Evolutionary conservation across 306 rosid genomes (phyloP).

Genomic region (Inga leiocalycina): DNA sequence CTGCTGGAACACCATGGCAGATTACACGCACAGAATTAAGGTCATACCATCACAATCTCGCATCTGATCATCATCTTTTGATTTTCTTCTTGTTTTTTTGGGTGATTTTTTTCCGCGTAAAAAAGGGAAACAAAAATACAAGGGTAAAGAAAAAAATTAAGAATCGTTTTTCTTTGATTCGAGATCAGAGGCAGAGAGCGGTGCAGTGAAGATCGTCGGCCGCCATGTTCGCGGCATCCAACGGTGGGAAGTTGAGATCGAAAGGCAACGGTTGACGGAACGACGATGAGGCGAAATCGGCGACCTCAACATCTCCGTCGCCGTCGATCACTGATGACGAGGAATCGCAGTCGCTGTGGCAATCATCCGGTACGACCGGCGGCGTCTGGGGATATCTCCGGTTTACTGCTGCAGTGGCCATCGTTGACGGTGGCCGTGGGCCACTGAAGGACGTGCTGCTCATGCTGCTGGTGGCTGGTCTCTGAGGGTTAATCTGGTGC

Average conservation of each 20-base stretch:
- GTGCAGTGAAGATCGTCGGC: constrained; percentile 66
- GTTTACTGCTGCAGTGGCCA: neutral
- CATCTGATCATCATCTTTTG: constrained; percentile 45
- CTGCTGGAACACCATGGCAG: constrained; percentile 25
- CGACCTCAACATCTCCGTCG: constrained; percentile 35
- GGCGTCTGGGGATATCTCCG: constrained; percentile 61
- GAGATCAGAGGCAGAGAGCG: constrained; percentile 71
- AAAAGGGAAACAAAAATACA: constrained; percentile 34
- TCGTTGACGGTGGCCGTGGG: neutral
- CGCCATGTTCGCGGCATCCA: constrained; percentile 49
- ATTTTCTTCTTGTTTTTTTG: constrained; percentile 33
- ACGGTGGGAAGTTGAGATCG: constrained; percentile 78
- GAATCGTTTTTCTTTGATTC: constrained; percentile 43
- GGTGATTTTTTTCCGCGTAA: constrained; percentile 34
- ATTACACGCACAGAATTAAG: constrained; percentile 45
- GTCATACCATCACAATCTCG: constrained; percentile 58
- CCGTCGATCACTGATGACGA: constrained; percentile 72
- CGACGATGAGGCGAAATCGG: constrained; percentile 38
- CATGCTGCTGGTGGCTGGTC: constrained; percentile 11
- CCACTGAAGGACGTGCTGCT: constrained; percentile 15
- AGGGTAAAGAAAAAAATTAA: constrained; percentile 26
- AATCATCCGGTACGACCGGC: constrained; percentile 72
- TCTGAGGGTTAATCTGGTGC: neutral
- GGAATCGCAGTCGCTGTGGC: constrained; percentile 91
- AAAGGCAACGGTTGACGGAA: constrained; percentile 58